Base-by-base conservation (phyloP, 805 yeast species). In the Nakazawaea molendinolei region DNA sequence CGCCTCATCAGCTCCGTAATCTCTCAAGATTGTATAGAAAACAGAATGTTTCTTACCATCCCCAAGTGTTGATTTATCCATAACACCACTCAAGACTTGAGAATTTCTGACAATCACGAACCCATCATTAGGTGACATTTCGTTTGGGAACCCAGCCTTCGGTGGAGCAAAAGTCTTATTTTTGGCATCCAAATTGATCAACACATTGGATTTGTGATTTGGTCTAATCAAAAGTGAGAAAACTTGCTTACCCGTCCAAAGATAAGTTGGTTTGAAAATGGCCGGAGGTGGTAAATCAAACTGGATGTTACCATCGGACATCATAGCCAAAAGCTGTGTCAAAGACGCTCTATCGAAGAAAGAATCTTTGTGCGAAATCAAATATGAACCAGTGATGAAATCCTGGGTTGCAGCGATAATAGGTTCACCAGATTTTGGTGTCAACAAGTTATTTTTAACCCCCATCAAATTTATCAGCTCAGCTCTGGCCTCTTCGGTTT, bases 361-460 rank as follows among this genome's bases (percentile, higher is more conserved):
- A 2, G 95, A 74, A 58, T 94, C 97, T 60, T 92, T 94, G 50
- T 84, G 86, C 1, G 97, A 83, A 28, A 92, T 85, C 52, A 92
- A 67, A 56, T 80, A 92, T 0, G 97, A 86, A 14, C 97, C 98
- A 5, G 97, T 89, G 51, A 92, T 92, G 67, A 92, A 92, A 75
- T 92, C 99, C 67, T 92, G 99, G 1, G 98, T 92, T 7, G 99
- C 99, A 0, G 98, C 99, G 70, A 92, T 92, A 49, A 92, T 92
- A 0, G 99, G 99, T 53, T 94, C 98, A 50, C 99, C 99, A 22
- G 95, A 85, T 53, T 89, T 86, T 8, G 99, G 99, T 1, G 98
- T 92, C 48, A 92, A 71, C 44, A 92, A 66, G 55, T 92, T 92
- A 54, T 89, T 84, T 51, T 92, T 92, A 28, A 92, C 98, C 37